These are phyloP conservation scores for Claviceps cyperi DNA, from an alignment of 2,329 filamentous ascomycete genomes.

Conservation along the genomic window DNA sequence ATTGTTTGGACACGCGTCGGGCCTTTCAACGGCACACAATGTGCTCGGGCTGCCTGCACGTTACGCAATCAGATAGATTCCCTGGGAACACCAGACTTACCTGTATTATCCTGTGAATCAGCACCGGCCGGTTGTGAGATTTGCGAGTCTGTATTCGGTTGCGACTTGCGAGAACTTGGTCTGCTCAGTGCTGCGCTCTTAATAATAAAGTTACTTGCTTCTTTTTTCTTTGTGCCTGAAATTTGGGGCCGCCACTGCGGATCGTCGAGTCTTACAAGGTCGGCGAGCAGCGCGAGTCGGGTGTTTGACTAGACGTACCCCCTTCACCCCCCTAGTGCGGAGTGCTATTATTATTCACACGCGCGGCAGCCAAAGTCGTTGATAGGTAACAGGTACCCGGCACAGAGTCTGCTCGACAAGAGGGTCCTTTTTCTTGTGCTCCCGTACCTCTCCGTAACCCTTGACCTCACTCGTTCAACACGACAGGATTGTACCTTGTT, in stretches of 20 bases:
- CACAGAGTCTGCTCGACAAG: slow-evolving; percentile 4
- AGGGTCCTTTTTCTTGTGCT: slow-evolving; percentile 4
- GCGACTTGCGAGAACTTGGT: too few relatives aligned
- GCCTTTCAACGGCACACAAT: neutral
- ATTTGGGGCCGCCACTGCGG: neutral
- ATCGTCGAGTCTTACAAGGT: slow-evolving; percentile 2
- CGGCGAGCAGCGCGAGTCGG: slow-evolving; percentile 2
- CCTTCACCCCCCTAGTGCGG: neutral
- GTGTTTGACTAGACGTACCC: neutral
- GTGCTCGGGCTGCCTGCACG: neutral
- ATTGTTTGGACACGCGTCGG: neutral
- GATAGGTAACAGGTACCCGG: slow-evolving; percentile 7
- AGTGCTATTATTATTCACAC: slow-evolving; percentile 6
- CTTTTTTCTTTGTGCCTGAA: neutral
- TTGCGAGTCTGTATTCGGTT: neutral
- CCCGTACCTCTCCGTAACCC: neutral
- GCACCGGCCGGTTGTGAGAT: neutral
- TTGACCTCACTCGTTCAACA: slow-evolving; percentile 3
- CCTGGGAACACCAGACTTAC: neutral
- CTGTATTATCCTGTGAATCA: too few relatives aligned
- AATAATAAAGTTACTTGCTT: neutral
- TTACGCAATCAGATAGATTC: neutral
- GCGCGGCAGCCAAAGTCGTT: slow-evolving; percentile 5
- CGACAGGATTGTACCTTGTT: slow-evolving; percentile 7
- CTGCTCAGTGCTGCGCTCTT: too few relatives aligned